Evolutionary conservation across 2,329 filamentous ascomycete species (phyloP).

Genomic region (Diaporthe aspalathi): DNA sequence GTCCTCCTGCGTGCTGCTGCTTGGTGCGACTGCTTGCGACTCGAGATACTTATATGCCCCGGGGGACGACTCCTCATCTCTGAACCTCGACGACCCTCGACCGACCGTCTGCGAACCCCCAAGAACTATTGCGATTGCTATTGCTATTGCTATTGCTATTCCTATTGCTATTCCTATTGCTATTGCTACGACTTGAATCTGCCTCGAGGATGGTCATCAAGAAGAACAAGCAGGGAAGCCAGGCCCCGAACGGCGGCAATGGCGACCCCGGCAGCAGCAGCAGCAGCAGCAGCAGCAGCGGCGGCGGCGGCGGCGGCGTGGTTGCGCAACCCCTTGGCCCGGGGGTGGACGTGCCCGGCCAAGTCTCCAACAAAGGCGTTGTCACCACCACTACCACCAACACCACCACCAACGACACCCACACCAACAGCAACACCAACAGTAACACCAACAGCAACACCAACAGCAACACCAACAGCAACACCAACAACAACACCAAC

Average conservation of each 20-base stretch:
- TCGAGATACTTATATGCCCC: neutral
- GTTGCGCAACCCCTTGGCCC: constrained; percentile 7
- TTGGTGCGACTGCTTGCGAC: constrained; percentile 1
- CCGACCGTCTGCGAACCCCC: too few species aligned
- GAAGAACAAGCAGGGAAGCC: constrained; percentile 54
- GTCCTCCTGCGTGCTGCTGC: neutral
- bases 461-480: constrained; percentile 5
- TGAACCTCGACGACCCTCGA: constrained; percentile 8
- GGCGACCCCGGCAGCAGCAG: constrained; percentile 27
- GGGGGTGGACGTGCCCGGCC: neutral
- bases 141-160: too few species aligned
- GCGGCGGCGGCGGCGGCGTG: neutral
- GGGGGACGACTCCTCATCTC: neutral
- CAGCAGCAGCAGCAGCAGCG: constrained; percentile 44
- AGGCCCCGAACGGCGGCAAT: constrained; percentile 45
- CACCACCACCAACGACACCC: too few species aligned
- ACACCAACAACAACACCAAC: too few species aligned
- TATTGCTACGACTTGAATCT: neutral
- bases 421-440: neutral
- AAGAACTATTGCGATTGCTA: too few species aligned
- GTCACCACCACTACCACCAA: neutral
- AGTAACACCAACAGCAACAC: constrained; percentile 15
- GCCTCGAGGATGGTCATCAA: constrained; percentile 57
- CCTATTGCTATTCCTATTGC: too few species aligned
- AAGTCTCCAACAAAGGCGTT: constrained; percentile 4